Percentiles rank a stretch among this genome's conserved stretches.
Conservation (phyloP, 2,329 filamentous ascomycete genomes). For the Sporothrix variecibatus region DNA sequence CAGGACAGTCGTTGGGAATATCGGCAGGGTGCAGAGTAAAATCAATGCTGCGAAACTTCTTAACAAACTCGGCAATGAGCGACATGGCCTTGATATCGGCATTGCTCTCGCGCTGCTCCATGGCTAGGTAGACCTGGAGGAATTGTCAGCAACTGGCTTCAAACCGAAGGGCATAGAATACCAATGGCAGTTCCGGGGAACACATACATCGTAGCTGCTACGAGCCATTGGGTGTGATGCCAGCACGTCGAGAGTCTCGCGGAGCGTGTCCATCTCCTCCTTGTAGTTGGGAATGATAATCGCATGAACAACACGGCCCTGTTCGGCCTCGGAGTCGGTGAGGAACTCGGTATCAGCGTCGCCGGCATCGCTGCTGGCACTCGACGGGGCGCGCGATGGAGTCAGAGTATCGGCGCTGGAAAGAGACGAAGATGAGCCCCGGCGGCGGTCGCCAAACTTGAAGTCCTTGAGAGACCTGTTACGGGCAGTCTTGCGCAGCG, state of each 20-base stretch:
- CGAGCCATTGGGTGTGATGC: conserved; percentile 66
- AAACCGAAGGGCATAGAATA: not conserved
- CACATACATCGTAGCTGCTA: conserved; percentile 69
- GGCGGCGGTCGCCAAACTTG: conserved; percentile 51
- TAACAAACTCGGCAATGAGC: conserved; percentile 63
- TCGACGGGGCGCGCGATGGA: conserved; percentile 50
- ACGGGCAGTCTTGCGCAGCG: conserved; percentile 49
- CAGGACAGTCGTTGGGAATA: conserved; percentile 67
- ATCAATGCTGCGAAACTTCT: conserved; percentile 66
- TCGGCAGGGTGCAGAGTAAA: conserved; percentile 67
- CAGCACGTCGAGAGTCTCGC: conserved; percentile 68
- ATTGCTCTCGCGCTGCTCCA: conserved; percentile 68
- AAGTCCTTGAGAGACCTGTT: conserved; percentile 51
- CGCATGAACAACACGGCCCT: conserved; percentile 60
- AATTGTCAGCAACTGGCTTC: not conserved
- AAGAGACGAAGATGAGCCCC: conserved; percentile 56
- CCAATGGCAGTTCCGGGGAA: not conserved
- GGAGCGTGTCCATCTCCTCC: conserved; percentile 68
- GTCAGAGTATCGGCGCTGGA: conserved; percentile 59
- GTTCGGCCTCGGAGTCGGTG: conserved; percentile 45
- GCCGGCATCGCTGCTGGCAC: conserved; percentile 53
- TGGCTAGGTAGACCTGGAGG: conserved; percentile 66
- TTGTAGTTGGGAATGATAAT: conserved; percentile 75
- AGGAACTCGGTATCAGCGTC: conserved; percentile 52
- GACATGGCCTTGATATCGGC: conserved; percentile 62